Evolutionary conservation across 2,329 filamentous ascomycete species (phyloP).

Genomic region (Colletotrichum spinosum): DNA sequence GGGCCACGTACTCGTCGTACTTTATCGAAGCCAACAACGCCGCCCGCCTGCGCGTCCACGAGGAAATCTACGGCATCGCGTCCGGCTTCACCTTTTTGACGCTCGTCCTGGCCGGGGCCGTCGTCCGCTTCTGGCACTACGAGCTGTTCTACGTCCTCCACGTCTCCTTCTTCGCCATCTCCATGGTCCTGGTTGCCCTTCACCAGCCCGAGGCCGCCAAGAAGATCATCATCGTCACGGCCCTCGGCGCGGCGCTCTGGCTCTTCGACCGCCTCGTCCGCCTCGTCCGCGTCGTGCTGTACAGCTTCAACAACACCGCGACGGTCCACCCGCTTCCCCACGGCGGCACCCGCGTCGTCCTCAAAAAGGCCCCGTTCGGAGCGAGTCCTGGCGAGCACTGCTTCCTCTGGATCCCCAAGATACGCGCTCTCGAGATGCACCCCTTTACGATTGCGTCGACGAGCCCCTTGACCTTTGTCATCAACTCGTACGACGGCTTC

Average conservation of each 20-base stretch:
- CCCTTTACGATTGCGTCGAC: constrained; percentile 71
- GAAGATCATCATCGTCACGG: constrained; percentile 55
- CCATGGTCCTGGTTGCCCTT: constrained; percentile 60
- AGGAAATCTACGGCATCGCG: constrained; percentile 61
- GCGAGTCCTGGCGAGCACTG: constrained; percentile 69
- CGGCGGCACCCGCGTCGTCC: constrained; percentile 65
- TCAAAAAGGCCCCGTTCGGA: constrained; percentile 60
- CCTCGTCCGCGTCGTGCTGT: constrained; percentile 53
- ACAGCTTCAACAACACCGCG: constrained; percentile 63
- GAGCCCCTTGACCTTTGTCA: constrained; percentile 67
- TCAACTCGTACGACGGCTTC: constrained; percentile 68
- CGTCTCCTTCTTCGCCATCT: constrained; percentile 60
- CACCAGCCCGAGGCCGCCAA: constrained; percentile 62
- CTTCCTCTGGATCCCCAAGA: constrained; percentile 71
- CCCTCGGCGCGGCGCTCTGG: constrained; percentile 61
- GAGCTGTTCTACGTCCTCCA: constrained; percentile 68
- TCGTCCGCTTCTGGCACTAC: constrained; percentile 62
- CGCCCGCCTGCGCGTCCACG: constrained; percentile 47
- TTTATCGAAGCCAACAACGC: constrained; percentile 48
- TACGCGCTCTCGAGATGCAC: constrained; percentile 69
- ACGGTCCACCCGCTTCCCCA: constrained; percentile 65
- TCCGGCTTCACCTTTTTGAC: constrained; percentile 59
- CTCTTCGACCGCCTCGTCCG: constrained; percentile 62
- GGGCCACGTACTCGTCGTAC: constrained; percentile 54
- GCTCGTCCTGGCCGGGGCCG: constrained; percentile 55